These are phyloP conservation scores for Candida palmyrensis DNA, from an alignment of 805 yeast species.

Conservation along the genomic window DNA sequence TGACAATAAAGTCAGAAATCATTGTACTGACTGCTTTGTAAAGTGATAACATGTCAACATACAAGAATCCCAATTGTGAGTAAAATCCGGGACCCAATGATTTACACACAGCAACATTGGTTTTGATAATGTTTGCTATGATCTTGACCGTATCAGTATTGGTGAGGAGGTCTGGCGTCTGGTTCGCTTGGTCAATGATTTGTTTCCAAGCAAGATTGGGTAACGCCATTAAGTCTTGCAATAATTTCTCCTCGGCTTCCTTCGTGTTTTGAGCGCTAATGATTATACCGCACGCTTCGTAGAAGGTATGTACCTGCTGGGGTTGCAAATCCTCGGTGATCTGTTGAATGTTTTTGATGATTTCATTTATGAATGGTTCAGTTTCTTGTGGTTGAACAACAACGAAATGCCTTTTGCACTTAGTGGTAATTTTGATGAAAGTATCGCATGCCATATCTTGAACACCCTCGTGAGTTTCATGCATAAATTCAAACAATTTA, in stretches of 20 bases:
- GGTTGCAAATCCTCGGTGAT: constrained; percentile 93
- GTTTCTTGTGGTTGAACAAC: constrained; percentile 78
- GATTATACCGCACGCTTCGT: constrained; percentile 95
- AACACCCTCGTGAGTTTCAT: constrained; percentile 99
- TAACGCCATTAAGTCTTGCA: constrained; percentile 76
- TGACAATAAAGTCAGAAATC: constrained; percentile 75
- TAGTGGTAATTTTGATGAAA: constrained; percentile 88
- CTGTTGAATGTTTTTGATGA: constrained; percentile 73
- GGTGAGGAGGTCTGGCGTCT: constrained; percentile 73
- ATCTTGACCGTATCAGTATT: constrained; percentile 85
- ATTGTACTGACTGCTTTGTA: constrained; percentile 84
- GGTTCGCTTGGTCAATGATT: constrained; percentile 78
- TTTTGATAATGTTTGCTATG: constrained; percentile 88
- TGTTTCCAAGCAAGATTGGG: constrained; percentile 96
- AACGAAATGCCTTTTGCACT: constrained; percentile 94
- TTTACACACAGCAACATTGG: constrained; percentile 93
- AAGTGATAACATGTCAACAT: constrained; percentile 82
- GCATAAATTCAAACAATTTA: constrained; percentile 97
- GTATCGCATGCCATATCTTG: constrained; percentile 99
- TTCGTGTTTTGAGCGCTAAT: constrained; percentile 78
- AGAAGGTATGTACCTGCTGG: constrained; percentile 96
- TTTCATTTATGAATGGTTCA: constrained; percentile 89
- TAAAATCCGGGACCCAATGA: constrained; percentile 90
- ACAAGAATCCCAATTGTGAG: constrained; percentile 81
- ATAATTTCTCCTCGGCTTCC: constrained; percentile 63